Evolutionary conservation across 148 eudicot species (phyloP).

Genomic region (Polygonum maritimum): DNA sequence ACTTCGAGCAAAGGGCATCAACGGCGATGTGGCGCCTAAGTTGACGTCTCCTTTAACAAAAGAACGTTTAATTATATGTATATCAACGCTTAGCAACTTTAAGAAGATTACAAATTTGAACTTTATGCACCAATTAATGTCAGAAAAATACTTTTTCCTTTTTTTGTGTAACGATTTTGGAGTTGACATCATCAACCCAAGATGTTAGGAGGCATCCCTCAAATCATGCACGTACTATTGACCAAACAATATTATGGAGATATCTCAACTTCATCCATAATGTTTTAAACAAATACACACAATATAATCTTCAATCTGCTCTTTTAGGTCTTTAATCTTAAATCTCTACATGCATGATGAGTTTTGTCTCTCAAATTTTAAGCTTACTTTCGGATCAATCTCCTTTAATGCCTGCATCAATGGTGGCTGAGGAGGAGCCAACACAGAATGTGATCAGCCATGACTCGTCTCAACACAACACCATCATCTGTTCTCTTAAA

Average conservation of each 20-base stretch:
- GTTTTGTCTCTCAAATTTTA: neutral
- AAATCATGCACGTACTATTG: constrained; percentile 4
- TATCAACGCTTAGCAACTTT: too few relatives aligned
- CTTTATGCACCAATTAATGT: too few relatives aligned
- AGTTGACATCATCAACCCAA: neutral
- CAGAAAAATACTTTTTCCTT: too few relatives aligned
- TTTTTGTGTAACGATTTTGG: neutral
- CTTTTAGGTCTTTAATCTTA: too few relatives aligned
- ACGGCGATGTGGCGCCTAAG: too few relatives aligned
- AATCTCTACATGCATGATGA: neutral
- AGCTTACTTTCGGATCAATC: neutral
- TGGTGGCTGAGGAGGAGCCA: neutral
- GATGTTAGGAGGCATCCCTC: neutral
- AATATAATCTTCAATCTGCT: neutral
- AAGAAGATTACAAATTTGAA: too few relatives aligned
- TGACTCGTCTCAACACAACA: constrained; percentile 8
- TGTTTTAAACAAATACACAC: neutral
- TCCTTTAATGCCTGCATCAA: neutral
- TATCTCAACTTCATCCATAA: neutral
- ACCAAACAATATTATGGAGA: neutral
- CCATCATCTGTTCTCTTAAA: constrained; percentile 21
- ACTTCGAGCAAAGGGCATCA: too few relatives aligned
- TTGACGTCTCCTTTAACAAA: too few relatives aligned
- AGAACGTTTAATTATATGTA: too few relatives aligned
- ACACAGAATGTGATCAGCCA: neutral